These are phyloP conservation scores for Leccinum griseonigrum DNA, from an alignment of 1,284 basidiomycete species.

Conservation along the genomic window DNA sequence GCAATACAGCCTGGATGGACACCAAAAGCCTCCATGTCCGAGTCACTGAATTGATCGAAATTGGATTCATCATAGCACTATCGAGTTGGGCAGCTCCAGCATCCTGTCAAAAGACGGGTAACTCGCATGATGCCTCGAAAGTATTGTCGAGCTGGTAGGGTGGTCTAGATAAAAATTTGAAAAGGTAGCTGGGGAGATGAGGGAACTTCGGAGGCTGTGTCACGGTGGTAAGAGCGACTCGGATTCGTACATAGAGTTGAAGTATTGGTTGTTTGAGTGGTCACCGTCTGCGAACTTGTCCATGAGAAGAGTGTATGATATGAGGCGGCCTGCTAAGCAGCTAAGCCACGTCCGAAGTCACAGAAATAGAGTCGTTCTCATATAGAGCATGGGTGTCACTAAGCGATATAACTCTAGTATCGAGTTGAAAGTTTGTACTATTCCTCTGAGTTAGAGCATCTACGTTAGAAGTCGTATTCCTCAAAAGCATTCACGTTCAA, in stretches of 20 bases:
- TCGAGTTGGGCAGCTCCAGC: slow-evolving; percentile 60
- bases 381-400: no score
- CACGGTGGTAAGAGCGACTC: no score
- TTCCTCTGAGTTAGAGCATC: no score
- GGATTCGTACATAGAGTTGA: slow-evolving; percentile 73
- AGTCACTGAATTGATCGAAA: slow-evolving; percentile 92
- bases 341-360: no score
- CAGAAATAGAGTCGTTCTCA: no score
- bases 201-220: no score
- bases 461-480: no score
- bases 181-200: slow-evolving; percentile 60
- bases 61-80: slow-evolving; percentile 67
- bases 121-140: slow-evolving; percentile 69
- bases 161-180: neutral
- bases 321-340: no score
- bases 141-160: slow-evolving; percentile 52
- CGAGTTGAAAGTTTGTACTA: no score
- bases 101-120: slow-evolving; percentile 80
- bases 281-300: slow-evolving; percentile 94
- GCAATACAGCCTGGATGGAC: slow-evolving; percentile 89
- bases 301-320: slow-evolving; percentile 72
- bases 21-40: slow-evolving; percentile 96
- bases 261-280: slow-evolving; percentile 88
- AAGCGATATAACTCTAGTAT: no score
- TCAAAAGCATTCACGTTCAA: no score